A percentile compares a stretch with the other conserved stretches of the same genome.
These are phyloP conservation scores for Bryopsis sp. DNA, from an alignment of 139 green algal genomes.

Conservation along the genomic window DNA sequence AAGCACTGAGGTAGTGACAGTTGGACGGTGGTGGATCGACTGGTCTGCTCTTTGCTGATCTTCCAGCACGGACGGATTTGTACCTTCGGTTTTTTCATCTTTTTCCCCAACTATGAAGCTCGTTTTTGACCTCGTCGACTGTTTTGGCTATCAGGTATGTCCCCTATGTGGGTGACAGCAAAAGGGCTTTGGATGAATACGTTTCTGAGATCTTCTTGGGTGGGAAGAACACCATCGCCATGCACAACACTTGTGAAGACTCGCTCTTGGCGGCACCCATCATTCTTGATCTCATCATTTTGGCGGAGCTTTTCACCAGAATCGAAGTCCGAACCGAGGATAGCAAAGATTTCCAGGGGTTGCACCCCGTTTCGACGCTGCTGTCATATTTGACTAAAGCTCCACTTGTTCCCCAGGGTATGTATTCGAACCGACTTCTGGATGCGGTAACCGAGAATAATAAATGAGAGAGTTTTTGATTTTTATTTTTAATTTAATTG, in stretches of 20 bases:
- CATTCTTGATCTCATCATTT: constrained; percentile 95
- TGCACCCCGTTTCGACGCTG: constrained; percentile 86
- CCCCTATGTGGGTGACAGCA: constrained; percentile 93
- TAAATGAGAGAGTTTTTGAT: too few species aligned
- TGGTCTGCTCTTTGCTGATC: too few species aligned
- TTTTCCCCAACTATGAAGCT: neutral
- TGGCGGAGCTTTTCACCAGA: constrained; percentile 88
- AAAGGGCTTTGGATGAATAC: constrained; percentile 99
- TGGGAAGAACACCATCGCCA: constrained; percentile 93
- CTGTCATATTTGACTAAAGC: constrained; percentile 88
- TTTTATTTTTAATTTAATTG: too few species aligned
- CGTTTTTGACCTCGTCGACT: neutral
- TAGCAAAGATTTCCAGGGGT: constrained; percentile 54
- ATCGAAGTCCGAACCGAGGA: constrained; percentile 79
- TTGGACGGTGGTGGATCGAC: too few species aligned
- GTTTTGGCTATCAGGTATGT: constrained; percentile 56
- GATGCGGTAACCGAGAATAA: too few species aligned
- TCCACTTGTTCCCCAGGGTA: constrained; percentile 58
- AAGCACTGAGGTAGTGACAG: too few species aligned
- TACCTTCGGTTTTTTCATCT: too few species aligned
- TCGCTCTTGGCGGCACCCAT: constrained; percentile 93
- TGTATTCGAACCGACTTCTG: neutral
- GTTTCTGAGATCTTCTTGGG: constrained; percentile 92
- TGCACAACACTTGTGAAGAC: constrained; percentile 99
- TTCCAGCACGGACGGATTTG: too few species aligned